phyloP scores from a whole-genome alignment of 2,329 filamentous ascomycete species.

The Sporothrix dimorphospora region DNA sequence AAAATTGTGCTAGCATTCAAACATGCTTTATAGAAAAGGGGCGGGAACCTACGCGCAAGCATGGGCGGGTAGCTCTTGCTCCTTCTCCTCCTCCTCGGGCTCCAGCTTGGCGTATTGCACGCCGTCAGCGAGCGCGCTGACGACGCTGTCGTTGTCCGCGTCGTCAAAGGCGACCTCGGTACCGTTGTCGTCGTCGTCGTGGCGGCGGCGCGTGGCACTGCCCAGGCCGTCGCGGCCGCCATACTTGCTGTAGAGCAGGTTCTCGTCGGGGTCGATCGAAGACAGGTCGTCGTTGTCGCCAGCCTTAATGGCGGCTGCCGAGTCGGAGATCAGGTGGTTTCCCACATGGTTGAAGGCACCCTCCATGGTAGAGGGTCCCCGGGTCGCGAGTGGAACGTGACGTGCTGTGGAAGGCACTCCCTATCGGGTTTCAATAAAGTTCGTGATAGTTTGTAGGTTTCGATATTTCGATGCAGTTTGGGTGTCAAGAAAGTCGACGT shows the following conservation, averaged over 20 bases:
- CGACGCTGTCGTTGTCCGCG: slow-evolving; percentile 75
- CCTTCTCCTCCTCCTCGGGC: slow-evolving; percentile 67
- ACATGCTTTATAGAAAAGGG: too few relatives aligned
- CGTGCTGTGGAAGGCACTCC: not conserved
- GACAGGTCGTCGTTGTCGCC: slow-evolving; percentile 75
- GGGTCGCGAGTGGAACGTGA: not conserved
- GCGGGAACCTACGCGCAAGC: slow-evolving; percentile 83
- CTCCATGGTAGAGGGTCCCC: slow-evolving; percentile 63
- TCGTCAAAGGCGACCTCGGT: slow-evolving; percentile 76
- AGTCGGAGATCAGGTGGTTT: slow-evolving; percentile 84
- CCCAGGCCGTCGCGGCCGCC: slow-evolving; percentile 58
- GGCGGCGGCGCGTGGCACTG: slow-evolving; percentile 59
- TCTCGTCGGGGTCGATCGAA: slow-evolving; percentile 76
- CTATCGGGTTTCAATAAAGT: not conserved
- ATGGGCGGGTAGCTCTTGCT: slow-evolving; percentile 89
- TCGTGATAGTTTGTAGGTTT: not conserved
- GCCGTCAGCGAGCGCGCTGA: slow-evolving; percentile 79
- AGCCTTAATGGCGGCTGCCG: slow-evolving; percentile 84
- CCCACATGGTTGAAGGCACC: slow-evolving; percentile 86
- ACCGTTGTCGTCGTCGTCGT: slow-evolving; percentile 88
- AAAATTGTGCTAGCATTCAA: not conserved
- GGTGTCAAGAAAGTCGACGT: slow-evolving; percentile 11
- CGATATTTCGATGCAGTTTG: not conserved
- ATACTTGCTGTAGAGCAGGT: slow-evolving; percentile 73
- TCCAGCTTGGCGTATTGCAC: slow-evolving; percentile 65